phyloP scores from a whole-genome alignment of 116 monocot species.

The Phalaenopsis hybrid region DNA sequence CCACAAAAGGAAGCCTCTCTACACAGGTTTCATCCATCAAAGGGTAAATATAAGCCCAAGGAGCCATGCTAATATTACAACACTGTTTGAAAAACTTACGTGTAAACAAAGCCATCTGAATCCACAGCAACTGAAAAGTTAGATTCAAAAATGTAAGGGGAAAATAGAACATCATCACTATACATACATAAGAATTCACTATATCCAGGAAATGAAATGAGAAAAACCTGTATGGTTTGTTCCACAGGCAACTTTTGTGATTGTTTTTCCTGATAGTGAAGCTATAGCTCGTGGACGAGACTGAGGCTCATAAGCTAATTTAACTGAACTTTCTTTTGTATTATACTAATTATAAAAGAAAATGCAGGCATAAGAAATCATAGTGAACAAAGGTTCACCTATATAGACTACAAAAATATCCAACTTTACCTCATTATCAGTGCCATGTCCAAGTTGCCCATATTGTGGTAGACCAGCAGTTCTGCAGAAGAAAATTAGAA shows the following conservation, averaged over 20 bases:
- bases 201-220: conserved; percentile 15
- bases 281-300: conserved; percentile 80
- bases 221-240: conserved; percentile 91
- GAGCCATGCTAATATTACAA: not conserved
- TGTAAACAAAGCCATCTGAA: conserved; percentile 90
- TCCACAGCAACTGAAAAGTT: conserved; percentile 83
- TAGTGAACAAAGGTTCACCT: not conserved
- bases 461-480: conserved; percentile 96
- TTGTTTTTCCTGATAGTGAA: conserved; percentile 59
- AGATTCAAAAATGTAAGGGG: conserved; percentile 9
- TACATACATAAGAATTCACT: not conserved
- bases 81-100: conserved; percentile 49
- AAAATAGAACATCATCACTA: not conserved
- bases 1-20: not conserved
- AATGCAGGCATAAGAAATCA: conserved; percentile 1
- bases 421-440: conserved; percentile 75
- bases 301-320: conserved; percentile 82
- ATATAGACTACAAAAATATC: not conserved
- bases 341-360: conserved; percentile 60
- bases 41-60: not conserved
- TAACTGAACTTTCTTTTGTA: conserved; percentile 77
- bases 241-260: conserved; percentile 98
- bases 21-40: not conserved
- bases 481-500: conserved; percentile 24
- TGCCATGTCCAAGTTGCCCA: conserved; percentile 99